A percentile compares a stretch with the other conserved stretches of the same genome.
phyloP scores from a whole-genome alignment of 2,329 filamentous ascomycete genomes.

The Cercospora sp. region DNA sequence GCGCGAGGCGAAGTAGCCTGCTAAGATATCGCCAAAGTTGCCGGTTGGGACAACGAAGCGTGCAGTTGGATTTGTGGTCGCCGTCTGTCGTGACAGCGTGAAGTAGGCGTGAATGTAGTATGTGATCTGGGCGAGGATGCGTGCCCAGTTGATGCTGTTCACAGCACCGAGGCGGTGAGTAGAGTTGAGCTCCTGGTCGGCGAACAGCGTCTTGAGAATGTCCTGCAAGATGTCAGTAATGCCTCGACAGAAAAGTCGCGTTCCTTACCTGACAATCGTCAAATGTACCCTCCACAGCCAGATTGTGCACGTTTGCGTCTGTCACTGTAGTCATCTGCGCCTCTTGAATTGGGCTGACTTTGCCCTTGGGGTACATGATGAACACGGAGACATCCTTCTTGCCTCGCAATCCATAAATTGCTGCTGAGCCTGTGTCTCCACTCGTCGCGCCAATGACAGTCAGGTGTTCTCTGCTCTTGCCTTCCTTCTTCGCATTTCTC shows the following conservation, averaged over 20 bases:
- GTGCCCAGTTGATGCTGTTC: slow-evolving; percentile 95
- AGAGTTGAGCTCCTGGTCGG: slow-evolving; percentile 78
- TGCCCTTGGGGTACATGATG: slow-evolving; percentile 89
- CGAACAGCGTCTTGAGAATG: slow-evolving; percentile 90
- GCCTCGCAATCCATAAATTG: slow-evolving; percentile 89
- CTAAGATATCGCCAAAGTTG: slow-evolving; percentile 94
- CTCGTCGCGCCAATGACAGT: slow-evolving; percentile 85
- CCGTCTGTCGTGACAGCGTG: slow-evolving; percentile 62
- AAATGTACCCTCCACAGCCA: slow-evolving; percentile 86
- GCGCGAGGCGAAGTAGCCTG: slow-evolving; percentile 85
- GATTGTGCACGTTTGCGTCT: slow-evolving; percentile 88
- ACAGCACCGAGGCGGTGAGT: slow-evolving; percentile 84
- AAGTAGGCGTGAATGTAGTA: slow-evolving; percentile 99
- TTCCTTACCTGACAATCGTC: slow-evolving; percentile 82
- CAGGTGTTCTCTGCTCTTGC: slow-evolving; percentile 69
- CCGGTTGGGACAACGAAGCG: slow-evolving; percentile 91
- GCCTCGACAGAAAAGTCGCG: not conserved
- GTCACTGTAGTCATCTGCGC: slow-evolving; percentile 95
- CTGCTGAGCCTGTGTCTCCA: slow-evolving; percentile 87
- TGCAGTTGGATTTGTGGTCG: slow-evolving; percentile 66
- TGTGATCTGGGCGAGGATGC: slow-evolving; percentile 93
- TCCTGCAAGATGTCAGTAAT: slow-evolving; percentile 54
- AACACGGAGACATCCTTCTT: slow-evolving; percentile 98
- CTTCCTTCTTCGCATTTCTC: slow-evolving; percentile 67
- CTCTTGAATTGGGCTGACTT: slow-evolving; percentile 88